Evolutionary conservation across 2,329 filamentous ascomycete genomes (phyloP).

Genomic region (Verticillium isaacii): DNA sequence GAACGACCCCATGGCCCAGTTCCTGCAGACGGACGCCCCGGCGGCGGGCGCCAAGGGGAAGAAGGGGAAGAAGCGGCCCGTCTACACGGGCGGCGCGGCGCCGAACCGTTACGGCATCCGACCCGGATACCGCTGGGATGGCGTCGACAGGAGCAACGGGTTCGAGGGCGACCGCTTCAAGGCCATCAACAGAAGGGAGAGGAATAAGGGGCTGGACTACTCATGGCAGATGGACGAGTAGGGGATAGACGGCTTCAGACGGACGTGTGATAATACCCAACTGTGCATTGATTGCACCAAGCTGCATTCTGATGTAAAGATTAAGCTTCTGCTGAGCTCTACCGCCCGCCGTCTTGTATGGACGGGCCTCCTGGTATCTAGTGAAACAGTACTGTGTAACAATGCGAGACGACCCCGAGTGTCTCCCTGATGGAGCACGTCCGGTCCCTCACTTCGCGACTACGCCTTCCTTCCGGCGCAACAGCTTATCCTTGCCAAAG

Average conservation of each 20-base stretch:
- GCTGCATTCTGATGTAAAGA: background rate
- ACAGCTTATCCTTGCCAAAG: slow-evolving; percentile 51
- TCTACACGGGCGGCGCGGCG: slow-evolving; percentile 74
- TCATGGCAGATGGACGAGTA: slow-evolving; percentile 96
- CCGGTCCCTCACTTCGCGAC: background rate
- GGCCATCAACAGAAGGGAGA: slow-evolving; percentile 71
- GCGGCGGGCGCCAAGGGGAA: slow-evolving; percentile 16
- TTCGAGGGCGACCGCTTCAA: slow-evolving; percentile 94
- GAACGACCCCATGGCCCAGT: slow-evolving; percentile 90
- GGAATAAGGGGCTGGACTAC: slow-evolving; percentile 78
- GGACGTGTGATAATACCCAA: background rate
- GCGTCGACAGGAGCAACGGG: slow-evolving; percentile 87
- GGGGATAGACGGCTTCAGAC: slow-evolving; percentile 3
- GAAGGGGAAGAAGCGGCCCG: slow-evolving; percentile 43
- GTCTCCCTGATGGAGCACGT: background rate
- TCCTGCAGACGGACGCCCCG: slow-evolving; percentile 44
- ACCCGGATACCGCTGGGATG: slow-evolving; percentile 94
- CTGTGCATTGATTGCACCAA: slow-evolving; percentile 2
- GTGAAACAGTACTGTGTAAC: background rate
- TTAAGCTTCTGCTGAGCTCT: background rate
- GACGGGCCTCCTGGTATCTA: background rate
- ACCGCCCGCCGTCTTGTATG: background rate
- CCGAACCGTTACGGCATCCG: slow-evolving; percentile 93
- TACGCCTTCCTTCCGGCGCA: slow-evolving; percentile 33
- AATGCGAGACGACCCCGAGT: background rate